Conservation (phyloP, 305 asterid species). For the Striga hermonthica region DNA sequence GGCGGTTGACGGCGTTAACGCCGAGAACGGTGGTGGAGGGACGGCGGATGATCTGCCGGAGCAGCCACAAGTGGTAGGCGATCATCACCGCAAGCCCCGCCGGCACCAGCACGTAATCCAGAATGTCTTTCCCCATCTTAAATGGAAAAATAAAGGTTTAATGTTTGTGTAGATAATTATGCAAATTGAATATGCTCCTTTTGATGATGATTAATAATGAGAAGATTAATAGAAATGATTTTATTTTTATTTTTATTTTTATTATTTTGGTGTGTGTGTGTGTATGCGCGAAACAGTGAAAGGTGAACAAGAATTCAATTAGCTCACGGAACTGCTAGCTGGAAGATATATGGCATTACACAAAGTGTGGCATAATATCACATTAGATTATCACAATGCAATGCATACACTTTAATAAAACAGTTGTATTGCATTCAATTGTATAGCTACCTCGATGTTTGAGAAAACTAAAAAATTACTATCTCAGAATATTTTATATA, state of each 20-base stretch:
- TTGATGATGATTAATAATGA: background rate
- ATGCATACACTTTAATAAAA: no score
- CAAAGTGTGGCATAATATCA: no score
- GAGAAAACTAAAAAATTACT: no score
- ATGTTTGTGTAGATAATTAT: no score
- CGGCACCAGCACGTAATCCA: constrained; percentile 72
- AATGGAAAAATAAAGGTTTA: no score
- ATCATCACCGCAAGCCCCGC: constrained; percentile 54
- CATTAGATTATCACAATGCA: no score
- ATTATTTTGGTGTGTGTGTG: background rate
- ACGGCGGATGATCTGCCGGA: constrained; percentile 51
- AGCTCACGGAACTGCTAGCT: background rate
- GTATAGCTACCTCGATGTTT: no score
- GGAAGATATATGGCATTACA: background rate
- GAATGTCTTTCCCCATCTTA: constrained; percentile 49
- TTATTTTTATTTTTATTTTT: no score
- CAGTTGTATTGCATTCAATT: no score
- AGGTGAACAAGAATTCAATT: background rate
- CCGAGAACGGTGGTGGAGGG: constrained; percentile 81
- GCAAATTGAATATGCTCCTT: background rate
- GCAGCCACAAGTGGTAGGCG: constrained; percentile 72
- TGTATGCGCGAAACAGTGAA: background rate
- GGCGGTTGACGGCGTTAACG: constrained; percentile 81
- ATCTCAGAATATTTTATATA: no score
- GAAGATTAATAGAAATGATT: background rate